Conservation (phyloP, 192 early-diverging fungal species). For the Backusella australiensis region DNA sequence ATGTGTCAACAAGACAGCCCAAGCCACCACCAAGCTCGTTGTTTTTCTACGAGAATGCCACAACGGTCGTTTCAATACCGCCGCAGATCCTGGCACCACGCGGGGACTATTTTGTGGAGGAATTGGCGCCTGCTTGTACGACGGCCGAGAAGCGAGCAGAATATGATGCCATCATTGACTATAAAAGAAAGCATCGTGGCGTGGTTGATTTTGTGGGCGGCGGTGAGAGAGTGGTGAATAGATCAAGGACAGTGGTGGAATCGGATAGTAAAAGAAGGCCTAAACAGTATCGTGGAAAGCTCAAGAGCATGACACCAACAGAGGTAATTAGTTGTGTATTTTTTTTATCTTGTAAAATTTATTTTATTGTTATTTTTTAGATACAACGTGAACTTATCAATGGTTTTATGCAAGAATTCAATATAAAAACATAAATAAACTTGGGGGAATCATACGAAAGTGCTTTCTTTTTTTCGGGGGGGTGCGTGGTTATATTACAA, state of each 20-base stretch:
- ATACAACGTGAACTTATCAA: slow-evolving; percentile 12
- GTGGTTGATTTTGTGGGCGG: not conserved
- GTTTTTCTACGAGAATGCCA: slow-evolving; percentile 7
- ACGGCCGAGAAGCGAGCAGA: not conserved
- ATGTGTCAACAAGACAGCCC: not conserved
- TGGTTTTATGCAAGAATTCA: slow-evolving; percentile 12
- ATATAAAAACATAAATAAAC: not conserved
- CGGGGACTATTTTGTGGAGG: not conserved
- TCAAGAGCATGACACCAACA: not conserved
- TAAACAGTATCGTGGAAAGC: not conserved
- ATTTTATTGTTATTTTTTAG: not conserved
- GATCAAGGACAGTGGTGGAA: not conserved
- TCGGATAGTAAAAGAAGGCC: not conserved
- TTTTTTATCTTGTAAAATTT: not conserved
- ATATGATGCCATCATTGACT: not conserved
- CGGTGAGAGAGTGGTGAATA: not conserved
- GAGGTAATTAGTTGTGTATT: not conserved
- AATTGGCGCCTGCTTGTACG: not conserved
- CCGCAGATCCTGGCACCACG: not conserved
- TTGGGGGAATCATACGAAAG: not conserved
- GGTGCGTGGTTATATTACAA: not conserved
- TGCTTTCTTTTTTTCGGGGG: not conserved
- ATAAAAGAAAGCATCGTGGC: not conserved
- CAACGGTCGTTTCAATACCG: not conserved
- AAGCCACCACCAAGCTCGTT: slow-evolving; percentile 4